Base-by-base conservation (phyloP, 352 stramenopile species). In the Globisporangium okanoganense region DNA sequence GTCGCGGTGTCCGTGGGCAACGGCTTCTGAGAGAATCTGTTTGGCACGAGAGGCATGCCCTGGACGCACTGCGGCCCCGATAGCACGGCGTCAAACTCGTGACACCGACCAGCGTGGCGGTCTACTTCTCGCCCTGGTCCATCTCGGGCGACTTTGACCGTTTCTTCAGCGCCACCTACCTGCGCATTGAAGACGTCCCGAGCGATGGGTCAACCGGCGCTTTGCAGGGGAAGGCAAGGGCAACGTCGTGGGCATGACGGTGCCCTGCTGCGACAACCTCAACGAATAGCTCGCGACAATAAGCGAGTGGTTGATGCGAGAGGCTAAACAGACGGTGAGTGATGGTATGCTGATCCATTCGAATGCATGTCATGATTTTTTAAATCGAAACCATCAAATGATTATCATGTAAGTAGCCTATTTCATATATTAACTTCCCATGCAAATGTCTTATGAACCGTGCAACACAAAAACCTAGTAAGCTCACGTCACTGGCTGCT, bases 101-200 rank as follows among this genome's bases (percentile, higher is more conserved):
- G 47, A 9, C 22, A 24, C 47, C 47, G 6, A 53, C 47, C 47
- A 36, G 16, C 24, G 20, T 53, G 18, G 47, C 47, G 5, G 24
- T 38, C 24, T 53, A 53, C 47, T 38, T 53, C 47, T 35, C 47
- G 47, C 47, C 47, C 24, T 53, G 22, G 24, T 53, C 47, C 18
- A 31, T 53, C 24, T 53, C 47, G 24, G 47, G 47, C 47, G 24
- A 53, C 47, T 53, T 35, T 18, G 47, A 53, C 24, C 24, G 47
- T 3, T 53, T 53, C 47, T 53, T 35, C 47, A 18, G 5, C 24
- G 47, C 47, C 5, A 16, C 24, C 18, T n/a, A 20, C 9, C 27
- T 53, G 47, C 47, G 24, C 22, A 18, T 48, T 18, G 41, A 48
- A 27, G 41, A 48, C 8, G 8, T 48, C 6, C 41, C 18, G 8